These are phyloP conservation scores for Silene conica DNA, from an alignment of 148 eudicot species.

Conservation along the genomic window DNA sequence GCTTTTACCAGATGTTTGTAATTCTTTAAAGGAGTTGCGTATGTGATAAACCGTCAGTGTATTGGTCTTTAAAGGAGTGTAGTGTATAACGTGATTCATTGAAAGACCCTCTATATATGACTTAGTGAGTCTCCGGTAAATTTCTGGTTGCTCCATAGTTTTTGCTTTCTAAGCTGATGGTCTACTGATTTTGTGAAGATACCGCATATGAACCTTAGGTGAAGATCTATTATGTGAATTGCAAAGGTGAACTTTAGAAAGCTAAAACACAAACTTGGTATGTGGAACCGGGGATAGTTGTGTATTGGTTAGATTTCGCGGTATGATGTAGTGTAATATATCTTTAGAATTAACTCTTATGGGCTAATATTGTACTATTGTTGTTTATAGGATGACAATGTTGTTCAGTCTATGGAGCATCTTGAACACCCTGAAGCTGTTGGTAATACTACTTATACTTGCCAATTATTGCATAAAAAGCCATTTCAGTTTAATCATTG, in stretches of 20 bases:
- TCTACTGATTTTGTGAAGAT: neutral
- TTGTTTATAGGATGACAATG: conserved; percentile 26
- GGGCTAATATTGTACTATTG: neutral
- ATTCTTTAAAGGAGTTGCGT: neutral
- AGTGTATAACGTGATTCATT: neutral
- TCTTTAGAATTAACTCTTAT: neutral
- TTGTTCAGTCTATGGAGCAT: conserved; percentile 26
- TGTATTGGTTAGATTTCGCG: neutral
- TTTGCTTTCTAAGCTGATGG: neutral
- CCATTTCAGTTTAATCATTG: too few relatives aligned
- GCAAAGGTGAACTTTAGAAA: neutral
- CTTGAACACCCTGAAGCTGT: conserved; percentile 17
- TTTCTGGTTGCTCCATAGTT: too few relatives aligned
- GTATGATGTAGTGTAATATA: neutral
- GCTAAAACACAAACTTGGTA: neutral
- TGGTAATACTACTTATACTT: conserved; percentile 21
- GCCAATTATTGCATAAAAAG: neutral
- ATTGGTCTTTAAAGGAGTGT: neutral
- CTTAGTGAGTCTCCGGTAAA: too few relatives aligned
- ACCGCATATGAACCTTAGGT: neutral
- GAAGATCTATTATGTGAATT: neutral
- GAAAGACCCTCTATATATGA: neutral
- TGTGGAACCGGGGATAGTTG: neutral
- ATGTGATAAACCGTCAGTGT: neutral
- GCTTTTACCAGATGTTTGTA: neutral